Evolutionary conservation across 441 rosid genomes (phyloP).

Genomic region (Populus hybrid): DNA sequence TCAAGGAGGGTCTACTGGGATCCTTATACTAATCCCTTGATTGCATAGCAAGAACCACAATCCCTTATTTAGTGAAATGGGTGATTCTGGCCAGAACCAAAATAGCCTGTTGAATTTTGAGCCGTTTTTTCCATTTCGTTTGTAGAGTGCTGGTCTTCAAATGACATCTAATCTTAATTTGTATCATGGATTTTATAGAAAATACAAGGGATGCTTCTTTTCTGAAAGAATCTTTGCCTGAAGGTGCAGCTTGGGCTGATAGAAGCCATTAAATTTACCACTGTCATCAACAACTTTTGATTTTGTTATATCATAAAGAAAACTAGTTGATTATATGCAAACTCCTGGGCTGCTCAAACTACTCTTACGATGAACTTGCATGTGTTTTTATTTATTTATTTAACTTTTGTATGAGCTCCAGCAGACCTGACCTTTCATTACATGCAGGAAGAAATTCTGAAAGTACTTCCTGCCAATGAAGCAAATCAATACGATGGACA

Average conservation of each 20-base stretch:
- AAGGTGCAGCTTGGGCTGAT: neutral
- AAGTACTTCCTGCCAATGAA: conserved; percentile 38
- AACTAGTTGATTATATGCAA: neutral
- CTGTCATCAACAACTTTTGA: neutral
- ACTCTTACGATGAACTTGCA: neutral
- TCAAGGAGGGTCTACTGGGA: no score
- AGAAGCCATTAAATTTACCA: neutral
- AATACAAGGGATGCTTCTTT: neutral
- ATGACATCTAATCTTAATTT: no score
- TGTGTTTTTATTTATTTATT: neutral
- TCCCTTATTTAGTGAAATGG: no score
- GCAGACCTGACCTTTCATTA: conserved; percentile 1
- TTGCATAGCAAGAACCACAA: no score
- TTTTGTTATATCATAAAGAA: conserved; percentile 3
- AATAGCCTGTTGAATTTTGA: no score
- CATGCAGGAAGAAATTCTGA: conserved; percentile 64
- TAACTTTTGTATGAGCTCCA: neutral
- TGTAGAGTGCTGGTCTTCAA: no score
- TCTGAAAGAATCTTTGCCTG: neutral
- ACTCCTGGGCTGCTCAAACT: neutral
- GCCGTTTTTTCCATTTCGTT: no score
- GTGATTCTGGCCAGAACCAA: no score
- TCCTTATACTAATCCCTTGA: no score
- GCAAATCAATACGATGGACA: conserved; percentile 32
- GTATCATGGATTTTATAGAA: neutral